Evolutionary conservation across 139 green algal genomes (phyloP), one percentile per base, ranked within the genome.

Genomic region (Nannochloris sp.): DNA sequence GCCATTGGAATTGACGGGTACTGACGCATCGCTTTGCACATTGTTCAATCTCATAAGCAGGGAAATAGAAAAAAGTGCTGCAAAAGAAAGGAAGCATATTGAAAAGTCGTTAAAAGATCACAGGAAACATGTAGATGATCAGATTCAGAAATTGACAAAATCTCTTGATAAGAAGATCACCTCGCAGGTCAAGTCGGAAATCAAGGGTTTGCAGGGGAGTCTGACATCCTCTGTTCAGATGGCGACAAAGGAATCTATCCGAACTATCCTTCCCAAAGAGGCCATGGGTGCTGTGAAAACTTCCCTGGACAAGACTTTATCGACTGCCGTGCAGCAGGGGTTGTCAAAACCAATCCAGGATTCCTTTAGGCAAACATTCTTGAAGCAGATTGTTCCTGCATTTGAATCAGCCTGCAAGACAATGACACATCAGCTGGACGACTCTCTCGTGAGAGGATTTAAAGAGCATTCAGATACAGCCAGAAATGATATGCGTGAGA

Each of bases 351-450:
- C 69, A 23, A 73, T 91, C 59, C 71, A 79, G 40, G 83, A 83
- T 4, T 66, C 72, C 49, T 77, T 92, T 66, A 60, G 64, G 3
- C 5, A 58, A 5, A 58, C 60, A 4, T 85, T 94, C 57, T 12
- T 69, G 46, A 70, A 66, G 25, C 66, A 67, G 51, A 61, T 91
- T 29, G 57, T 95, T 30, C 87, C 87, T 0, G 65, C 80, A 2
- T 82, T 96, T 64, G 88, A 95, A 73, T 60, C 56, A 3, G 84
- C 87, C 8, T 75, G 61, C 28, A 62, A 69, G 37, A 57, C 53
- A 30, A 79, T 90, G 76, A 79, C 90, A 28, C 65, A 73, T 13
- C 84, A 91, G 72, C 65, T 96, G 33, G 72, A 95, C 55, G 61
- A 62, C 1, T 70, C 87, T 5, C 66, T 95, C 40, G 59, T 57